phyloP scores from a whole-genome alignment of 129 eudicot genomes.

The Escallonia rubra region DNA sequence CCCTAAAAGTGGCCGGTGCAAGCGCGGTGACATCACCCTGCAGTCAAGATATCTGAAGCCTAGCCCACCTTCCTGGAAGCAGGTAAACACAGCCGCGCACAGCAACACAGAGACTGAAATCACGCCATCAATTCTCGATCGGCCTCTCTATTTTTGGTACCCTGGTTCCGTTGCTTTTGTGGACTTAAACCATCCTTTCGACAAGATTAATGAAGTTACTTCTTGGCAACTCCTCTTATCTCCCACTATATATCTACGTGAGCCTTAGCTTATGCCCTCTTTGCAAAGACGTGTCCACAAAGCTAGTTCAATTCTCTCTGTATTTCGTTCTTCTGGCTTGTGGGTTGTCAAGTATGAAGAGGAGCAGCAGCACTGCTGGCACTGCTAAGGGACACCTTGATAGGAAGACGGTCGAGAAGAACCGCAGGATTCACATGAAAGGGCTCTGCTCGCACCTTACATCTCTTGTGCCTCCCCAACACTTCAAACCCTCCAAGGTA shows the following conservation, averaged over 20 bases:
- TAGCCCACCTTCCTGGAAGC: not conserved
- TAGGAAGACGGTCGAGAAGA: slow-evolving; percentile 25
- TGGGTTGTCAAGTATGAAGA: not conserved
- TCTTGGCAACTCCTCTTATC: not conserved
- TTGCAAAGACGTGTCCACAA: not conserved
- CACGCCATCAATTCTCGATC: not conserved
- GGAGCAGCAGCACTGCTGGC: not conserved
- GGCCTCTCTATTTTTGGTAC: no score
- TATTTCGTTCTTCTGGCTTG: no score
- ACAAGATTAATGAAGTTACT: not conserved
- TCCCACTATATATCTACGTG: not conserved
- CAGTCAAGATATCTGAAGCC: not conserved
- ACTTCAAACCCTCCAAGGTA: slow-evolving; percentile 24
- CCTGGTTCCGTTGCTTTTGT: not conserved
- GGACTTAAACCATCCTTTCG: no score
- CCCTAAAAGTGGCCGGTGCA: slow-evolving; percentile 7
- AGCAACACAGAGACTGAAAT: no score
- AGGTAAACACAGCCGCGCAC: no score
- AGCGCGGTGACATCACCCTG: not conserved
- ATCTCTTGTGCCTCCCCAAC: slow-evolving; percentile 27
- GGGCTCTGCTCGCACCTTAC: slow-evolving; percentile 23
- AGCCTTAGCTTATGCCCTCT: not conserved
- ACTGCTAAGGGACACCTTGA: slow-evolving; percentile 4
- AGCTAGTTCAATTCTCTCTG: not conserved
- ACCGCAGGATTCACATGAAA: slow-evolving; percentile 24